phyloP scores from a whole-genome alignment of 352 stramenopile genomes.

The Phytophthora tentaculata region DNA sequence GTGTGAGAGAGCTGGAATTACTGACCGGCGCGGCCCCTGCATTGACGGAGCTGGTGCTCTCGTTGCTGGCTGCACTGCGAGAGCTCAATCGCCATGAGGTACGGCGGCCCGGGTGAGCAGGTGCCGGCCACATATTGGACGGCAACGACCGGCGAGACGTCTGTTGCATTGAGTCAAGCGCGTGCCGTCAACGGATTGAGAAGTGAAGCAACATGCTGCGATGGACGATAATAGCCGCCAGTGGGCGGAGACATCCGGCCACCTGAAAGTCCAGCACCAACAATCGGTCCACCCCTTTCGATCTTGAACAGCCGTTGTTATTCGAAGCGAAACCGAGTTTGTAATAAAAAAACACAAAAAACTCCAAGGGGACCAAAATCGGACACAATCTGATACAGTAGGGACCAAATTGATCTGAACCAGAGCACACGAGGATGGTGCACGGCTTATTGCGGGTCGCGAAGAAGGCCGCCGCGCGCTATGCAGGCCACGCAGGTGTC shows the following conservation, averaged over 20 bases:
- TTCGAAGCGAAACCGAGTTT: conserved; percentile 5
- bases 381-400: conserved; percentile 7
- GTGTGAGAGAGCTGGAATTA: conserved; percentile 31
- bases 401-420: conserved; percentile 15
- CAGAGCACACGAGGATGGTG: conserved; percentile 11
- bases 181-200: conserved; percentile 10
- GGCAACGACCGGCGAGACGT: conserved; percentile 17
- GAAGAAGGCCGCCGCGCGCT: conserved; percentile 6
- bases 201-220: conserved; percentile 18
- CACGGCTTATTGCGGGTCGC: conserved; percentile 6
- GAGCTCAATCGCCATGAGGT: conserved; percentile 17
- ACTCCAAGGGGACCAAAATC: conserved; percentile 3
- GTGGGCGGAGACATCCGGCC: conserved; percentile 24
- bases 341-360: conserved; percentile 3
- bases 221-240: conserved; percentile 33
- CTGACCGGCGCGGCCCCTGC: conserved; percentile 31
- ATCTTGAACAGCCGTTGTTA: conserved; percentile 5
- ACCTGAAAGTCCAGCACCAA: conserved; percentile 11
- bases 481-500: not conserved
- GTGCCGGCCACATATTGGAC: conserved; percentile 8
- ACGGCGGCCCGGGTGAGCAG: conserved; percentile 6
- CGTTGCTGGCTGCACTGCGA: conserved; percentile 31
- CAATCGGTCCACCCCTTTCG: conserved; percentile 10
- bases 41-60: conserved; percentile 26
- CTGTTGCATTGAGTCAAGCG: conserved; percentile 22